These are phyloP conservation scores for Gossypium stocksii DNA, from an alignment of 345 rosid genomes.

Conservation along the genomic window DNA sequence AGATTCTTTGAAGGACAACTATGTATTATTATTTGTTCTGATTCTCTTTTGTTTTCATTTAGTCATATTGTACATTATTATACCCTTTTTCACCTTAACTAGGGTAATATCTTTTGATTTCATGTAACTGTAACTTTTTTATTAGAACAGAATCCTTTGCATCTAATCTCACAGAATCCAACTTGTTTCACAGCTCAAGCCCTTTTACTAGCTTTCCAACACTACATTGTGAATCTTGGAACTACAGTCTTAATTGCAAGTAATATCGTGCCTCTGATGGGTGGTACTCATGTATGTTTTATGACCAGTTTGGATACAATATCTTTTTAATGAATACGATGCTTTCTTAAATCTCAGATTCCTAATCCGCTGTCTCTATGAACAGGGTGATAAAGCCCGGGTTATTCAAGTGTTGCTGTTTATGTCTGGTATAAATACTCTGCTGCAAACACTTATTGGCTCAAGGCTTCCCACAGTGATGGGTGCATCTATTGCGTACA, in stretches of 20 bases:
- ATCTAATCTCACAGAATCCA: neutral
- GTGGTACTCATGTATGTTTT: slow-evolving; percentile 70
- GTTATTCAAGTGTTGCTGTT: slow-evolving; percentile 78
- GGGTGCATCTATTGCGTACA: slow-evolving; percentile 81
- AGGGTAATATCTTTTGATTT: neutral
- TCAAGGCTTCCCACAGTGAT: slow-evolving; percentile 93
- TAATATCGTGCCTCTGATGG: slow-evolving; percentile 73
- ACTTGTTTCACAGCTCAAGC: slow-evolving; percentile 56
- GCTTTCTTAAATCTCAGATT: slow-evolving; percentile 17
- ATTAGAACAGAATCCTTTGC: neutral
- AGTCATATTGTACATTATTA: neutral
- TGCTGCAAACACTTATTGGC: slow-evolving; percentile 80
- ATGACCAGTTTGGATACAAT: neutral
- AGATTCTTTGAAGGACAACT: neutral
- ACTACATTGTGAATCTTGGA: slow-evolving; percentile 90
- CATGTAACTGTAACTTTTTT: neutral
- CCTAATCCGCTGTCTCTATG: slow-evolving; percentile 14
- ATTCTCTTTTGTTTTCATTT: slow-evolving; percentile 13
- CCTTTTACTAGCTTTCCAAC: slow-evolving; percentile 75
- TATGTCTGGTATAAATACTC: slow-evolving; percentile 89
- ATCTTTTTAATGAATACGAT: neutral
- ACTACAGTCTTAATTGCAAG: slow-evolving; percentile 65
- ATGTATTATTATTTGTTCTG: slow-evolving; percentile 6
- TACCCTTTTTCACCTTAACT: neutral
- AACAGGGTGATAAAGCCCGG: slow-evolving; percentile 85